A percentile compares a stretch with the other conserved stretches of the same genome.
phyloP scores from a whole-genome alignment of 2,329 filamentous ascomycete genomes.

The Cladophialophora chaetospira region DNA sequence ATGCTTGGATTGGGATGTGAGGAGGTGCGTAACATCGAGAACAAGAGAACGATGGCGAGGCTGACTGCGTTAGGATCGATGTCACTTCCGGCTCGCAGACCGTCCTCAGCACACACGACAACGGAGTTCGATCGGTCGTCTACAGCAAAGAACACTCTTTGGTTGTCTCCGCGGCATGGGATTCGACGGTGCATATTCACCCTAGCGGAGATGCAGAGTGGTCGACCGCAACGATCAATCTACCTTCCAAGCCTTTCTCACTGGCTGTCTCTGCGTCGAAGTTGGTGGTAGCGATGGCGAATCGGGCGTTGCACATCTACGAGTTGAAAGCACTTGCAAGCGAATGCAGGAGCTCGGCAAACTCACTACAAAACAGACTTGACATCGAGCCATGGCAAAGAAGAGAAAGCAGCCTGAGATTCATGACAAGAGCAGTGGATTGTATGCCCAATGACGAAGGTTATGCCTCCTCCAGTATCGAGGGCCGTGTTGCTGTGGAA shows the following conservation, averaged over 20 bases:
- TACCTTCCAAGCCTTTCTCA: slow-evolving; percentile 87
- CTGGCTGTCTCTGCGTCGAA: slow-evolving; percentile 77
- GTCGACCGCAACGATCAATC: slow-evolving; percentile 64
- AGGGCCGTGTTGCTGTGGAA: slow-evolving; percentile 93
- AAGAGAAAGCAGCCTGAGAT: slow-evolving; percentile 91
- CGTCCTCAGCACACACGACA: slow-evolving; percentile 74
- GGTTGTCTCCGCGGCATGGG: slow-evolving; percentile 90
- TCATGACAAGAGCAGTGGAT: slow-evolving; percentile 87
- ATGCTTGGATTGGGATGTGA: slow-evolving; percentile 84
- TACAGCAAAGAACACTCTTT: slow-evolving; percentile 76
- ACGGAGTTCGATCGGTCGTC: slow-evolving; percentile 78
- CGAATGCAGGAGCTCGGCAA: slow-evolving; percentile 53
- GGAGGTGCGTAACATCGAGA: slow-evolving; percentile 56
- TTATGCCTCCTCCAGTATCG: slow-evolving; percentile 89
- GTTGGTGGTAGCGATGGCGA: slow-evolving; percentile 93
- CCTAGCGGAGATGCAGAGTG: slow-evolving; percentile 54
- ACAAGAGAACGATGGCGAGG: neutral
- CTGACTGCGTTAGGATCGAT: slow-evolving; percentile 58
- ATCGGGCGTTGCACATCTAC: slow-evolving; percentile 91
- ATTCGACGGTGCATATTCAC: slow-evolving; percentile 85
- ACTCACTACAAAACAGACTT: slow-evolving; percentile 45
- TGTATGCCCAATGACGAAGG: slow-evolving; percentile 97
- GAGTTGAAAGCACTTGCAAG: slow-evolving; percentile 70
- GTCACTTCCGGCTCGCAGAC: slow-evolving; percentile 71
- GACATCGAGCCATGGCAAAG: slow-evolving; percentile 83